phyloP scores from a whole-genome alignment of 1,284 basidiomycete genomes.

The Marasmius fiardii region DNA sequence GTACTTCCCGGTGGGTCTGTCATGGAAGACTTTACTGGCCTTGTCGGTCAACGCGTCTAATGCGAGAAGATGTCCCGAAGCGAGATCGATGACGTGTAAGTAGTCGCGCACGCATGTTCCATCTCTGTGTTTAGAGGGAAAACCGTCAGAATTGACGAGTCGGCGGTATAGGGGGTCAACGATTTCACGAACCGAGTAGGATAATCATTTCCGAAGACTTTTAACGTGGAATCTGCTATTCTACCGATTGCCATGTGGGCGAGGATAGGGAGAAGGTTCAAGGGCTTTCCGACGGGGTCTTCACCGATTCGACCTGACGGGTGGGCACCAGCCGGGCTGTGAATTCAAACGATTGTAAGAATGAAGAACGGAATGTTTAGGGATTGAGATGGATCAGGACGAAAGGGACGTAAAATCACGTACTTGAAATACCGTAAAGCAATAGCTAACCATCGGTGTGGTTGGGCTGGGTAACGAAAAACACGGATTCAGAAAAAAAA shows the following conservation, averaged over 20 bases:
- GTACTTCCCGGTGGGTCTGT: slow-evolving; percentile 57
- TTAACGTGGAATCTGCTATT: slow-evolving; percentile 76
- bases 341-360: neutral
- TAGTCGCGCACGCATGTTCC: slow-evolving; percentile 98
- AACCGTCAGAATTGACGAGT: slow-evolving; percentile 9
- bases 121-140: slow-evolving; percentile 49
- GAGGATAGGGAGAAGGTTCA: slow-evolving; percentile 92
- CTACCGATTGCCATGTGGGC: slow-evolving; percentile 96
- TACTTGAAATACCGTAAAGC: slow-evolving; percentile 97
- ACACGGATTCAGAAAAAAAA: slow-evolving; percentile 16
- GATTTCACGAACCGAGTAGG: slow-evolving; percentile 75
- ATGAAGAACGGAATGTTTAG: too few relatives aligned
- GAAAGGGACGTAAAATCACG: too few relatives aligned
- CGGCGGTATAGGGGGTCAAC: neutral
- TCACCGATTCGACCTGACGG: slow-evolving; percentile 96
- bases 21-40: slow-evolving; percentile 54
- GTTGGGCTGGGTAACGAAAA: slow-evolving; percentile 53
- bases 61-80: slow-evolving; percentile 90
- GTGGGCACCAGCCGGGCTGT: slow-evolving; percentile 94
- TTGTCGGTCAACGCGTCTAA: slow-evolving; percentile 79
- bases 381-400: too few relatives aligned
- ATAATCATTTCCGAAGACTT: slow-evolving; percentile 98
- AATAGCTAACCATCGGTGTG: slow-evolving; percentile 73
- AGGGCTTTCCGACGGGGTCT: slow-evolving; percentile 92
- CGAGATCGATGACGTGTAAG: slow-evolving; percentile 95